Evolutionary conservation across 139 green algal species (phyloP).

Genomic region (Haematococcus sp.): DNA sequence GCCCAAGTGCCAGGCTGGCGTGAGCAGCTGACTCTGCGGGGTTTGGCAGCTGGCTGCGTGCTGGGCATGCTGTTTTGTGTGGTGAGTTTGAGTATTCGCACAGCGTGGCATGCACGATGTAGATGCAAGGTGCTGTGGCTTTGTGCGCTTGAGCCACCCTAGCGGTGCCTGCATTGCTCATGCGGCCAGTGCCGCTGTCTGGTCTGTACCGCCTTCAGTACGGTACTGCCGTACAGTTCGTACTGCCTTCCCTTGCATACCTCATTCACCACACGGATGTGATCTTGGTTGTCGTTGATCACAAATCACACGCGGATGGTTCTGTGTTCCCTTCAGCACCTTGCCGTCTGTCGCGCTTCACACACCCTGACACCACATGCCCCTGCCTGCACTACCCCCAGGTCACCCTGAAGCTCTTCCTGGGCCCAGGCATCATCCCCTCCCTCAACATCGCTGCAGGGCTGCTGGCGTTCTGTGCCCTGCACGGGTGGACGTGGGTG

Average conservation of each 20-base stretch:
- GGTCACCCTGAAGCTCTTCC: constrained; percentile 17
- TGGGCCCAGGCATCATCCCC: constrained; percentile 35
- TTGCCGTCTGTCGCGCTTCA: too few species aligned
- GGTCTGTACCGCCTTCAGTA: not conserved
- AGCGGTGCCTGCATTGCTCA: not conserved
- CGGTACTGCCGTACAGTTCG: not conserved
- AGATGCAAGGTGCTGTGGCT: too few species aligned
- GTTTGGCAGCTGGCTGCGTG: not conserved
- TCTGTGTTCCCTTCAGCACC: too few species aligned
- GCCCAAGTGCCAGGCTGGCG: not conserved
- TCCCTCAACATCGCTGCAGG: constrained; percentile 34
- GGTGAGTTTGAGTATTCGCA: not conserved
- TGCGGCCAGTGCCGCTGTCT: not conserved
- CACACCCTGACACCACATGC: too few species aligned
- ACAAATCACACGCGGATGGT: too few species aligned
- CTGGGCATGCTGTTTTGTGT: constrained; percentile 6
- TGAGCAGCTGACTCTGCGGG: not conserved
- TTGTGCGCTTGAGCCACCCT: not conserved
- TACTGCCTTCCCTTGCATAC: not conserved
- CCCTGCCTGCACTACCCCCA: not conserved
- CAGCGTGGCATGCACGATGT: too few species aligned
- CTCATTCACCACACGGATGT: not conserved
- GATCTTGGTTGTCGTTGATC: too few species aligned
- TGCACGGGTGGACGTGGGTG: constrained; percentile 11
- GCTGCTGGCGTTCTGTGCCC: constrained; percentile 28